A percentile compares a stretch with the other conserved stretches of the same genome.
Evolutionary conservation across 2,329 filamentous ascomycete species (phyloP).

Genomic region (Colletotrichum neosansevieriae): DNA sequence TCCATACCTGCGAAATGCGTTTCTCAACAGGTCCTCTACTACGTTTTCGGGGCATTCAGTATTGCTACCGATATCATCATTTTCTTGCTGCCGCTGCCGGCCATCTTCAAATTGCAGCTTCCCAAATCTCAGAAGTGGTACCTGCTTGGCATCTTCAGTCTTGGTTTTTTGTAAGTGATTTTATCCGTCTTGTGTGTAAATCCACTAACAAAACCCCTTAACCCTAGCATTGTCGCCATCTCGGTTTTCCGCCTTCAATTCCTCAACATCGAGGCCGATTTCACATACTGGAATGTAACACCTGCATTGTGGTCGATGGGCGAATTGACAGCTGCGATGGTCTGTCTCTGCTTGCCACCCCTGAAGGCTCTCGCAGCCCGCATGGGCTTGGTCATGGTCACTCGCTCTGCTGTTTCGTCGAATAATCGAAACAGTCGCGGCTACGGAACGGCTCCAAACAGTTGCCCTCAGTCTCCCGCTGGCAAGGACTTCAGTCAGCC

Average conservation of each 20-base stretch:
- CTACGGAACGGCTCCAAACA: not conserved
- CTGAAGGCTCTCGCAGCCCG: conserved; percentile 33
- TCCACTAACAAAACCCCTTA: not conserved
- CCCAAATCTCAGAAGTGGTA: conserved; percentile 42
- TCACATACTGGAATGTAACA: conserved; percentile 42
- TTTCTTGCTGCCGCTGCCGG: conserved; percentile 45
- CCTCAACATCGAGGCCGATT: conserved; percentile 37
- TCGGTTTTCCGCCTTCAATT: conserved; percentile 44
- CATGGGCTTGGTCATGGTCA: not conserved
- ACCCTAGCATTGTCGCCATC: conserved; percentile 42
- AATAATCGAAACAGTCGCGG: conserved; percentile 2
- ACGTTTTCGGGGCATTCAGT: conserved; percentile 44
- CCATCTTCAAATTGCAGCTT: conserved; percentile 43
- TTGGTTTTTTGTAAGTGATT: conserved; percentile 46
- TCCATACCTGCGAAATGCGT: conserved; percentile 41
- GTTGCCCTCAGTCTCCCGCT: not conserved
- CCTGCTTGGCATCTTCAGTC: conserved; percentile 46
- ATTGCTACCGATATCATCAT: conserved; percentile 46
- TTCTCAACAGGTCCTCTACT: conserved; percentile 39
- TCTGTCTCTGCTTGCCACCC: conserved; percentile 43
- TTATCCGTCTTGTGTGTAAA: not conserved
- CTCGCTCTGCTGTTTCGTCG: not conserved
- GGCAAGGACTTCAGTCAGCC: not conserved
- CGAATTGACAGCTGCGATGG: conserved; percentile 42
- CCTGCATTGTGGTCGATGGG: conserved; percentile 43